These are phyloP conservation scores for Nannochloropsis salina DNA, from an alignment of 108 stramenopile species.

Conservation along the genomic window DNA sequence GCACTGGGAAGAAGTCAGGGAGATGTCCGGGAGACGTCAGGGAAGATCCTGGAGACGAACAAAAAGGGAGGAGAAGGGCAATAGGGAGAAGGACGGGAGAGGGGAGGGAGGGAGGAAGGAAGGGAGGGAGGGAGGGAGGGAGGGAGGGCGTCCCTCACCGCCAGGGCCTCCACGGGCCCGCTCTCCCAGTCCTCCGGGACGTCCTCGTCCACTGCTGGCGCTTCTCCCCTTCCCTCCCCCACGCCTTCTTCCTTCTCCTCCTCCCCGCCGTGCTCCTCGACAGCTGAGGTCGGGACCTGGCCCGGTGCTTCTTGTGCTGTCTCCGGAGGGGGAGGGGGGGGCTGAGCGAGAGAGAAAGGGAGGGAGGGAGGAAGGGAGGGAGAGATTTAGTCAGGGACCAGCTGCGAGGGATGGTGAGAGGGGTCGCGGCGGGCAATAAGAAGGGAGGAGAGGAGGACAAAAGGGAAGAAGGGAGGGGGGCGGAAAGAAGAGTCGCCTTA, in stretches of 20 bases:
- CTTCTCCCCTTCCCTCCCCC: background rate
- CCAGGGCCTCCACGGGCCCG: background rate
- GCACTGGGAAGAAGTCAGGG: background rate
- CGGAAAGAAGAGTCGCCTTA: background rate
- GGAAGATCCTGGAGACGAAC: background rate
- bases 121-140: background rate
- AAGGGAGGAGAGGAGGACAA: background rate
- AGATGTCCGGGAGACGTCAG: background rate
- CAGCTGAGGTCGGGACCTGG: no score
- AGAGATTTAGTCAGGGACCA: background rate
- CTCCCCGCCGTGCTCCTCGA: background rate
- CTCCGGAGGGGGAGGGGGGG: no score
- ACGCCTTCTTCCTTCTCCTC: constrained; percentile 2
- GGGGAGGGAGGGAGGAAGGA: background rate
- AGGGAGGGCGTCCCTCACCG: background rate
- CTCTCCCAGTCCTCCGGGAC: background rate
- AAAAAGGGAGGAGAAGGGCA: background rate
- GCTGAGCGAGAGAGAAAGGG: background rate
- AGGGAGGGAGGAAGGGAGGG: background rate
- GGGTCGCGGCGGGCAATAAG: background rate
- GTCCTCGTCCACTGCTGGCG: background rate
- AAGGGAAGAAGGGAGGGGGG: background rate
- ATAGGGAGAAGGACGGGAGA: background rate
- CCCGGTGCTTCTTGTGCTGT: no score
- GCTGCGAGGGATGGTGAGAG: background rate